Evolutionary conservation across 2,329 filamentous ascomycete species (phyloP).

Genomic region (Capronia americana): DNA sequence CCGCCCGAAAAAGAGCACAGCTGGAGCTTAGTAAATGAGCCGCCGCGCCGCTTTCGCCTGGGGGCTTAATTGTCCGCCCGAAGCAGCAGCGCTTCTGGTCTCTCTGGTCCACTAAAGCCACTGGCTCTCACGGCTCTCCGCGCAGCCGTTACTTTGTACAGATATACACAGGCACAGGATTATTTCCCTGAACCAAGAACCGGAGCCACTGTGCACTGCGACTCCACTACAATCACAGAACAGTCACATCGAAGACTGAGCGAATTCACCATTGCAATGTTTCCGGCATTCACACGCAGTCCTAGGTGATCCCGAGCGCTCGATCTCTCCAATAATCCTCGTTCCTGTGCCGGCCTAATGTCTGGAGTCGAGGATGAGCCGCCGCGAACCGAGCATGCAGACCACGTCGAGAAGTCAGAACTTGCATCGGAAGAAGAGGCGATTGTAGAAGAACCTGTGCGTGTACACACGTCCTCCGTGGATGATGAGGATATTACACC

Average conservation of each 20-base stretch:
- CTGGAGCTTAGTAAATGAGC: neutral
- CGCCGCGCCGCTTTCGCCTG: neutral
- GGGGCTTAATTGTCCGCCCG: neutral
- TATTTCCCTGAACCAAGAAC: slow-evolving; percentile 14
- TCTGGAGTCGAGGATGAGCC: slow-evolving; percentile 36
- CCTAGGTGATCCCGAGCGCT: slow-evolving; percentile 23
- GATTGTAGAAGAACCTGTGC: slow-evolving; percentile 33
- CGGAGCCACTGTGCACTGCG: slow-evolving; percentile 4
- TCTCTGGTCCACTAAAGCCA: slow-evolving; percentile 2
- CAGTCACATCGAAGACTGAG: neutral
- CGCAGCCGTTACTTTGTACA: slow-evolving; percentile 14
- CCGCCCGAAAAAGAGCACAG: slow-evolving; percentile 7
- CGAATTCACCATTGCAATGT: slow-evolving; percentile 24
- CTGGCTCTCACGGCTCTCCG: slow-evolving; percentile 4
- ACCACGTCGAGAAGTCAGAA: slow-evolving; percentile 23
- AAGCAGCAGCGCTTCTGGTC: slow-evolving; percentile 5
- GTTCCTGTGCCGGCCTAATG: slow-evolving; percentile 35
- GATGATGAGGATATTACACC: slow-evolving; percentile 24
- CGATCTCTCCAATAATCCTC: slow-evolving; percentile 13
- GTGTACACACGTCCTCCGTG: slow-evolving; percentile 39
- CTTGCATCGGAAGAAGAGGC: slow-evolving; percentile 34
- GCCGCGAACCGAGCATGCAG: slow-evolving; percentile 23
- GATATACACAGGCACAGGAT: slow-evolving; percentile 17
- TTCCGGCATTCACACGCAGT: slow-evolving; percentile 11
- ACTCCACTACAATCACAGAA: neutral